A percentile compares a stretch with the other conserved stretches of the same genome.
Conservation (phyloP, 257 asterid genomes). For the Gardenia jasminoides region DNA sequence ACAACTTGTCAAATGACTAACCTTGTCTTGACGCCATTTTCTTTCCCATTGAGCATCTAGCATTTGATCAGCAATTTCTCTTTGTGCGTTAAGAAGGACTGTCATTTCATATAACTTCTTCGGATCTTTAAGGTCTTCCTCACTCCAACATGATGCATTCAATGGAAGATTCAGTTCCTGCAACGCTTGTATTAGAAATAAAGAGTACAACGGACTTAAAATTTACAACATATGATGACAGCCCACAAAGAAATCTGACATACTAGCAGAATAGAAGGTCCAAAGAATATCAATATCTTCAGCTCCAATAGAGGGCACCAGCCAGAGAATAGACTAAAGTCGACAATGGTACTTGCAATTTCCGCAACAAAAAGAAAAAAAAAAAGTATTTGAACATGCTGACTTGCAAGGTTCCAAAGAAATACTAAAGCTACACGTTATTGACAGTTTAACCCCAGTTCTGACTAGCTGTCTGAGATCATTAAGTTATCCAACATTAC, state of each 20-base stretch:
- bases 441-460: not conserved
- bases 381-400: not conserved
- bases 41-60: conserved; percentile 91
- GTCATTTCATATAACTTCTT: conserved; percentile 88
- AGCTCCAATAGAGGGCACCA: not conserved
- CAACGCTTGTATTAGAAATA: conserved; percentile 13
- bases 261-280: not conserved
- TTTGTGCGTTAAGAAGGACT: conserved; percentile 84
- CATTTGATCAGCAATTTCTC: conserved; percentile 74
- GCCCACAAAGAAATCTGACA: not conserved
- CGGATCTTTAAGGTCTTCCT: conserved; percentile 86
- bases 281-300: not conserved
- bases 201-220: conserved; percentile 16
- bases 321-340: not conserved
- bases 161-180: conserved; percentile 90
- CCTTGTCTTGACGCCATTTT: conserved; percentile 94
- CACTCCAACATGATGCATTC: conserved; percentile 76
- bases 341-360: not conserved
- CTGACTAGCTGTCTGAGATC: not conserved
- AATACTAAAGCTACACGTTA: not conserved
- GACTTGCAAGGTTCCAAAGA: not conserved
- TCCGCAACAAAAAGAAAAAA: not conserved
- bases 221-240: not conserved
- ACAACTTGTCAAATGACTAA: conserved; percentile 17
- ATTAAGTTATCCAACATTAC: not conserved